phyloP scores from a whole-genome alignment of 768 basidiomycete species.

The Amanita inopinata region DNA sequence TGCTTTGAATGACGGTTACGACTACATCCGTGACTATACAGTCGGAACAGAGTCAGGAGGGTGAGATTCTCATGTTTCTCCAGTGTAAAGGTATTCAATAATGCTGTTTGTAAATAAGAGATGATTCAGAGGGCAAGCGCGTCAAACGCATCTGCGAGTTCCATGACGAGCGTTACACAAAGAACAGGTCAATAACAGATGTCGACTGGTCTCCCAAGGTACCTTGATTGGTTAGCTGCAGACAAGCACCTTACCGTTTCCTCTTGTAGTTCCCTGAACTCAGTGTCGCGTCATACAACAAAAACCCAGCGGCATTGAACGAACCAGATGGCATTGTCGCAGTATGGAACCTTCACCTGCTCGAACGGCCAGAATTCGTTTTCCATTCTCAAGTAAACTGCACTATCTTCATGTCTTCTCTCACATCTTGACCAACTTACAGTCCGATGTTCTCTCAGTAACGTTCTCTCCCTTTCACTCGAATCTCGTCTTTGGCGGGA shows the following conservation, averaged over 20 bases:
- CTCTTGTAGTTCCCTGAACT: conserved; percentile 89
- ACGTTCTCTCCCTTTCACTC: conserved; percentile 97
- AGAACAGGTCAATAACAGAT: conserved; percentile 91
- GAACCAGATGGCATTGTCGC: conserved; percentile 97
- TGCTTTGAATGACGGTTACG: conserved; percentile 91
- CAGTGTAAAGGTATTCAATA: neutral
- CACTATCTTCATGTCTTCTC: conserved; percentile 4
- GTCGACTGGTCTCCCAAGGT: conserved; percentile 98
- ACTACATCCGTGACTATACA: conserved; percentile 96
- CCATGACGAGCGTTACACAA: conserved; percentile 82
- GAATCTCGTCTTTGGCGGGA: conserved; percentile 94
- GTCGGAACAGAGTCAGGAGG: conserved; percentile 75
- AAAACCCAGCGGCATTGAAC: conserved; percentile 86
- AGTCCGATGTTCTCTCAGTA: conserved; percentile 97
- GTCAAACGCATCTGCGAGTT: conserved; percentile 95
- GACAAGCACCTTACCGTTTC: neutral
- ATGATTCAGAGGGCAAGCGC: conserved; percentile 82
- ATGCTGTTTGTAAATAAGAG: conserved; percentile 34
- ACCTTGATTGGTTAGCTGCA: conserved; percentile 6
- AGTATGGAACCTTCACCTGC: conserved; percentile 93
- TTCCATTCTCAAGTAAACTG: conserved; percentile 92
- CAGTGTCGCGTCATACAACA: conserved; percentile 94
- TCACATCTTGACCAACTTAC: conserved; percentile 12
- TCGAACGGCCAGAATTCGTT: conserved; percentile 94
- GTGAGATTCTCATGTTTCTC: conserved; percentile 34